Evolutionary conservation across 345 rosid genomes (phyloP).

Genomic region (Cardamine chenopodiifolia): DNA sequence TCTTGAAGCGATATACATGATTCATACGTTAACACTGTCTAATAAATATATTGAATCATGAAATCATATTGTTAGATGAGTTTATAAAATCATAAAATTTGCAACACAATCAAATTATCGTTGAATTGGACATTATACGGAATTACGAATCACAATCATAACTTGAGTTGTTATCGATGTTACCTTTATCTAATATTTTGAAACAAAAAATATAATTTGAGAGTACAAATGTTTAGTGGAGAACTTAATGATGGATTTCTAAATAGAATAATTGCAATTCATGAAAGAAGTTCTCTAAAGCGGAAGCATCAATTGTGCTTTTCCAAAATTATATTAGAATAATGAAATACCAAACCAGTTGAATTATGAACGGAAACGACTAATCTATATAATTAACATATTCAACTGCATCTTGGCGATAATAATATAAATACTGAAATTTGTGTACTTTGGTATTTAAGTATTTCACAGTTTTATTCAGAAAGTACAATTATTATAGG

Average conservation of each 20-base stretch:
- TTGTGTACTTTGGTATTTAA: neutral
- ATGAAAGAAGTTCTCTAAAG: slow-evolving; percentile 63
- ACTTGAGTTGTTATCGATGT: slow-evolving; percentile 20
- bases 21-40: neutral
- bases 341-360: neutral
- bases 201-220: no score
- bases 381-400: neutral
- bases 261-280: slow-evolving; percentile 36
- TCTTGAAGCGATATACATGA: neutral
- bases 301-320: slow-evolving; percentile 44
- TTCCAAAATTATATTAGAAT: slow-evolving; percentile 5
- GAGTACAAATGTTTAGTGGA: neutral
- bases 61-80: slow-evolving; percentile 6
- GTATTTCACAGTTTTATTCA: neutral
- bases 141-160: slow-evolving; percentile 2
- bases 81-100: slow-evolving; percentile 9
- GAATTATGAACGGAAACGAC: neutral
- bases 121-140: neutral
- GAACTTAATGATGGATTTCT: slow-evolving; percentile 33
- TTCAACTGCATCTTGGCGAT: neutral
- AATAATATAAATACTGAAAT: neutral
- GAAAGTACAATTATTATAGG: slow-evolving; percentile 20
- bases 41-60: neutral
- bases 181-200: no score
- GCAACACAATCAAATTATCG: neutral